Base-by-base conservation (phyloP, 78 protist species). In the Dictyostelium firmibasis region DNA sequence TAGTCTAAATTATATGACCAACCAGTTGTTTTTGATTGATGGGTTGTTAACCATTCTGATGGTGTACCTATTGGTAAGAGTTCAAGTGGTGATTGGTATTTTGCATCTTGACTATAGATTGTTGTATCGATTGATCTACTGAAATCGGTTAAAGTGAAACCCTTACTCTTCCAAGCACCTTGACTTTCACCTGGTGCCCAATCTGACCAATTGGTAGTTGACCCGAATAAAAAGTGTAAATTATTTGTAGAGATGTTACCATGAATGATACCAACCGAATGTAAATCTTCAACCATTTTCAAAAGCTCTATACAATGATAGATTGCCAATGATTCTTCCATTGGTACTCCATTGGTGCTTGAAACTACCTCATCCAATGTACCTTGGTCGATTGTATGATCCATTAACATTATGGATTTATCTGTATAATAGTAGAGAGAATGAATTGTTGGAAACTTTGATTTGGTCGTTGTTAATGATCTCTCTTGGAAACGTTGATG, bases 251-350 rank as follows among this genome's bases (percentile, higher is more conserved):
- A 84, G 47, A 97, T 86, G 81, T 86, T 87, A 10, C 92, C 97
- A 88, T 97, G 97, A 18, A 96, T 81, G 27, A 97, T 81, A 36
- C 88, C 77, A 41, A 53, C 67, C 0, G 64, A 31, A 64, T 97
- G 98, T 23, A 97, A 6, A 76, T 25, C 77, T 60, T 74, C 83
- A 5, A 96, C 64, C 9, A 85, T 62, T 18, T 64, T 83, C 57
- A 97, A 23, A 0, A 97, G 6, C 76, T 97, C 98, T 62, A 96
- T 91, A 57, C 97, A 84, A 69, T 93, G 91, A 47, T 74, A 96
- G 85, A 96, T 83, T 35, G 96, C 97, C 4, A 97, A 75, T 53
- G 84, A 44, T 62, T 96, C 97, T 0, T 89, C 94, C 35, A 89
- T 16, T 14, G 79, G 60, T 18, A 57, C 23, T 0, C 67, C 67